Evolutionary conservation across 129 eudicot species (phyloP), one percentile per base, ranked within the genome.

Genomic region (Deinandra increscens): DNA sequence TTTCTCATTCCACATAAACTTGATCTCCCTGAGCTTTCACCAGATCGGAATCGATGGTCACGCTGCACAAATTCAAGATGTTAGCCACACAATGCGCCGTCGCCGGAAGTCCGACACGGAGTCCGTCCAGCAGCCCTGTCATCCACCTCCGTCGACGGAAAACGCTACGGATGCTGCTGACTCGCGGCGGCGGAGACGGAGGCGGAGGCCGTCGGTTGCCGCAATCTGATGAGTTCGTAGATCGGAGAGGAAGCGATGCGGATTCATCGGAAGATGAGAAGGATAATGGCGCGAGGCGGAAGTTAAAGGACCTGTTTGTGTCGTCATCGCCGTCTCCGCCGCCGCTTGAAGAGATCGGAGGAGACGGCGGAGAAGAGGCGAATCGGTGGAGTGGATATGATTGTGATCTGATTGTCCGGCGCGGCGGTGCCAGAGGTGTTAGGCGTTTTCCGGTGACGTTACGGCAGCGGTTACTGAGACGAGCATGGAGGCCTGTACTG

Each of bases 81-180:
- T 43, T 92, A 55, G 98, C 98, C 0, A 92, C 98, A 14, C 98
- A 86, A 64, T 92, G 98, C 65, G 84, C 95, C 37, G 87, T 88
- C 6, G 83, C 96, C 68, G 82, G 87, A n/a, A 92, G 98, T 81
- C 98, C 98, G 10, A 80, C 91, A 0, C 82, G 91, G 0, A 92
- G 98, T 81, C 96, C 98, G 1, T 72, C 96, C 3, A 51, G 94
- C 3, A 91, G 97, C 79, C 97, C 97, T 2, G 88, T 84, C 71
- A 81, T 91, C 51, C 91, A 82, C 70, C 92, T 91, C 89, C 97
- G 96, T 62, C 91, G 97, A 39, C 72, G 97, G 56, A 88, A 81
- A 59, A 91, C 97, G 13, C 87, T 91, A 48, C 85, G 96, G 9
- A 88, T 91, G 96, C 70, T 91, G 3, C 87, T 88, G 64, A 59